Evolutionary conservation across 495 filamentous ascomycete genomes (phyloP).

Genomic region (Cladorrhinum samala): DNA sequence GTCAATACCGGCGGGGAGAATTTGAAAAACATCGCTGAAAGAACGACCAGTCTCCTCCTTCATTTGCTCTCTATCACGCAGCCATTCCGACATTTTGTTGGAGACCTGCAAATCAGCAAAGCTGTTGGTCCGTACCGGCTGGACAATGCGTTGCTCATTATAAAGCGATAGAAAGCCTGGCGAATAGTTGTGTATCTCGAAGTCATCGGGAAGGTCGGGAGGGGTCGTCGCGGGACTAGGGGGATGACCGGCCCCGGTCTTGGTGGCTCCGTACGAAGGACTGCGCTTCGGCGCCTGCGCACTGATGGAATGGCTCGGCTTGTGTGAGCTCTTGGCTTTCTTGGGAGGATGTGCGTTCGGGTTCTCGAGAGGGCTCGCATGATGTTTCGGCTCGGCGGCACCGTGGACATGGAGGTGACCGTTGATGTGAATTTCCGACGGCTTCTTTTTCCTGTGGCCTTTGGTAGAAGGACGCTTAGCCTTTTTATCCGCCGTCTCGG

Average conservation of each 20-base stretch:
- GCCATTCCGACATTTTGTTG: slow-evolving; percentile 63
- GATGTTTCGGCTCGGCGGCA: slow-evolving; percentile 29
- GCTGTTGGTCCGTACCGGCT: slow-evolving; percentile 54
- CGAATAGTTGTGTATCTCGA: slow-evolving; percentile 59
- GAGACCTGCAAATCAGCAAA: slow-evolving; percentile 64
- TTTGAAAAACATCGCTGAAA: slow-evolving; percentile 47
- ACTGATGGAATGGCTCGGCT: slow-evolving; percentile 60
- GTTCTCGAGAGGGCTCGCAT: slow-evolving; percentile 31
- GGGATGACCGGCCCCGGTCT: slow-evolving; percentile 40
- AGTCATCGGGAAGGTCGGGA: slow-evolving; percentile 48
- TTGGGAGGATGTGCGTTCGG: slow-evolving; percentile 45
- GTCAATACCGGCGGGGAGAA: slow-evolving; percentile 33
- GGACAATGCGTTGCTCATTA: slow-evolving; percentile 51
- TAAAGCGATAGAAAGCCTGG: slow-evolving; percentile 65
- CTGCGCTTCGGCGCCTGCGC: slow-evolving; percentile 52
- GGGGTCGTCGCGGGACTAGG: slow-evolving; percentile 51
- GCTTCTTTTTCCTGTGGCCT: slow-evolving; percentile 70
- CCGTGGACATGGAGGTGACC: slow-evolving; percentile 26
- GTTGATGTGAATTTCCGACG: slow-evolving; percentile 46
- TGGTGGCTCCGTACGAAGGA: slow-evolving; percentile 41
- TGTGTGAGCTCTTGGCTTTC: slow-evolving; percentile 71
- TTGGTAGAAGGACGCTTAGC: slow-evolving; percentile 63
- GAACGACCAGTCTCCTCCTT: slow-evolving; percentile 38
- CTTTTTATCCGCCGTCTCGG: slow-evolving; percentile 54
- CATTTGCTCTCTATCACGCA: slow-evolving; percentile 54